These are phyloP conservation scores for Hericium erinaceus DNA, from an alignment of 768 basidiomycete species.

Conservation along the genomic window DNA sequence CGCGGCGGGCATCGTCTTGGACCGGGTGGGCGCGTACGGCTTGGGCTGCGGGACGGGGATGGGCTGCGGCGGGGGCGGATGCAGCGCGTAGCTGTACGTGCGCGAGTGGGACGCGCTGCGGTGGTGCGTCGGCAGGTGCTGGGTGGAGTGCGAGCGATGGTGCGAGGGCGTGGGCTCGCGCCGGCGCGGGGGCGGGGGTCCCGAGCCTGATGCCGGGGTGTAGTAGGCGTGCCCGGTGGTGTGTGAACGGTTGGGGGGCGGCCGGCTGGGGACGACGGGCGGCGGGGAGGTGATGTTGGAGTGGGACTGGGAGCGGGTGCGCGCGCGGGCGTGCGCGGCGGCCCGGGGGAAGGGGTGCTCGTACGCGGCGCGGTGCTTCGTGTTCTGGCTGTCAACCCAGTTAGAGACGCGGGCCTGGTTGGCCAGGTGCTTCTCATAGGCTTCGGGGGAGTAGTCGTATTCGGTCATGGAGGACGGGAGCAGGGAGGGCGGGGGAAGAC, in stretches of 20 bases:
- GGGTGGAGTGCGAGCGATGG: neutral
- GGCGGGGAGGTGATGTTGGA: neutral
- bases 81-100: slow-evolving; percentile 10
- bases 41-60: neutral
- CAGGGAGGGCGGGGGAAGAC: neutral
- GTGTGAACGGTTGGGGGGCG: neutral
- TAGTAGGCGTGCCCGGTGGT: neutral
- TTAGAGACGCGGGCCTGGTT: slow-evolving; percentile 39
- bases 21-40: neutral
- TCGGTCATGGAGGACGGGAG: slow-evolving; percentile 37
- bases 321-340: neutral
- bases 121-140: neutral
- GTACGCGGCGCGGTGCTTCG: slow-evolving; percentile 5
- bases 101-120: slow-evolving; percentile 8
- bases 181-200: neutral
- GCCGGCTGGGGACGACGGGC: neutral
- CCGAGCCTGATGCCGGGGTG: slow-evolving; percentile 1
- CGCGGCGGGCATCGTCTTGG: neutral
- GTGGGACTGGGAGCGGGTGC: slow-evolving; percentile 2
- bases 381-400: slow-evolving; percentile 39
- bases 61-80: slow-evolving; percentile 3
- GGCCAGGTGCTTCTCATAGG: slow-evolving; percentile 34
- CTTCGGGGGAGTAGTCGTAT: slow-evolving; percentile 53
- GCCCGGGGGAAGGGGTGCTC: neutral
- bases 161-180: neutral